Base-by-base conservation (phyloP, 139 green algal species). In the Chlamydomonas sp. region DNA sequence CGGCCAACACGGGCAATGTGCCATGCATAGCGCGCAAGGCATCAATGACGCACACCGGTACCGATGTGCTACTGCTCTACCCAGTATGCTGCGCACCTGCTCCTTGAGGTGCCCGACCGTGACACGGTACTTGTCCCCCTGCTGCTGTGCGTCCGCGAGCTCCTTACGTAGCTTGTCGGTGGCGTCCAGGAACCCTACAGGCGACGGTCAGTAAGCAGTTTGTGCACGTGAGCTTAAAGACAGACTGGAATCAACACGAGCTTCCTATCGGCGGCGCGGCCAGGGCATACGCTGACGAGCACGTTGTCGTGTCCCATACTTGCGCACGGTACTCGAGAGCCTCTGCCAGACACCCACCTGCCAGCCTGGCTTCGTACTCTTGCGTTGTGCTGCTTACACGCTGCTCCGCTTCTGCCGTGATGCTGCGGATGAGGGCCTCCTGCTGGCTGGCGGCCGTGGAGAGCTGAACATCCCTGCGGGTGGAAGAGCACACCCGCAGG, bases 391-490 rank as follows among this genome's bases (percentile, higher is more conserved):
- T 61, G 9, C 63, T 57, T n/a, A 68, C 59, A 0, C 81, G 86
- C 73, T 8, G 61, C 64, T 90, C 86, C 20, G 75, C 66, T 20
- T 86, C 72, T 1, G 63, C 17, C 20, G 58, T 4, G 4, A 84
- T 1, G 2, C 83, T 62, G 10, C 67, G 78, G 58, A 87, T 1
- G 4, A 67, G 12, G 0, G 31, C 59, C 59, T 90, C 86, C n/a
- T 58, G 16, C 49, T 77, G 72, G 3, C 16, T 7, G 2, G 63
- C 16, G 5, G 73, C 66, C 9, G 79, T 57, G 57, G 49, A 63
- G 57, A 90, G 73, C 7, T 67, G 77, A 0, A 63, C 63, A 20
- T 90, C 86, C 76, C 84, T 88, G 82, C 8, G 74, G 58, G 10
- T 4, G 75, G 5, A 5, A 4, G 9, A 59, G 20, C 18, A 77